These are phyloP conservation scores for Suillus alpinus DNA, from an alignment of 768 basidiomycete species.

Conservation along the genomic window DNA sequence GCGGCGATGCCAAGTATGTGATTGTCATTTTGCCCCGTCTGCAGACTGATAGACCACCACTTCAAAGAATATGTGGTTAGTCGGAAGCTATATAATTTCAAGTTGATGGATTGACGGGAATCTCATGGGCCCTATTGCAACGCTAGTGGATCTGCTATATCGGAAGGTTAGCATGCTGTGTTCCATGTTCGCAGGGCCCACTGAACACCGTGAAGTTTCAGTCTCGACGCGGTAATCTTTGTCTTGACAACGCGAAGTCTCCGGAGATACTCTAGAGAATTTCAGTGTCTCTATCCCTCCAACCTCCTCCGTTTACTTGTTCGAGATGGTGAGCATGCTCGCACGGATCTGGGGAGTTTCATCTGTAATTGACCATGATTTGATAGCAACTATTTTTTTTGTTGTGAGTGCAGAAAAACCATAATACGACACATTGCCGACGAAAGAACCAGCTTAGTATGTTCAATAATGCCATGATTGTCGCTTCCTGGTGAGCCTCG, in stretches of 20 bases:
- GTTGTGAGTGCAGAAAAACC: background rate
- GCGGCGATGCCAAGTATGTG: conserved; percentile 11
- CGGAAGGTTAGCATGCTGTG: conserved; percentile 4
- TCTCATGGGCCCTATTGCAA: background rate
- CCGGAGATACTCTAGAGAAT: background rate
- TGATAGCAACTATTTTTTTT: conserved; percentile 8
- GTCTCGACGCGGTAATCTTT: conserved; percentile 14
- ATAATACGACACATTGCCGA: background rate
- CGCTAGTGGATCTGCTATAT: conserved; percentile 7
- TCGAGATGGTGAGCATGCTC: conserved; percentile 23
- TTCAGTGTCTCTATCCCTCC: conserved; percentile 1
- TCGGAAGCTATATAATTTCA: background rate
- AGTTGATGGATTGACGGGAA: background rate
- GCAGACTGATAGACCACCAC: background rate
- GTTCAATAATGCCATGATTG: background rate
- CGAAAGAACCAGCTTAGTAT: conserved; percentile 6
- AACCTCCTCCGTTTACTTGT: conserved; percentile 14
- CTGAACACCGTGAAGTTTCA: conserved; percentile 9
- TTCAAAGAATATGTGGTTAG: background rate
- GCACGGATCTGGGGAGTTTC: background rate
- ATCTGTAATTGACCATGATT: background rate
- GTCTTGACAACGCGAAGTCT: conserved; percentile 7
- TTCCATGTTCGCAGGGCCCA: background rate
- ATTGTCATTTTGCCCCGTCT: background rate
- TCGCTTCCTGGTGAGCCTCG: conserved; percentile 5